These are phyloP conservation scores for Pseudomicrostroma phylloplanum DNA, from an alignment of 1,284 basidiomycete genomes.

Conservation along the genomic window DNA sequence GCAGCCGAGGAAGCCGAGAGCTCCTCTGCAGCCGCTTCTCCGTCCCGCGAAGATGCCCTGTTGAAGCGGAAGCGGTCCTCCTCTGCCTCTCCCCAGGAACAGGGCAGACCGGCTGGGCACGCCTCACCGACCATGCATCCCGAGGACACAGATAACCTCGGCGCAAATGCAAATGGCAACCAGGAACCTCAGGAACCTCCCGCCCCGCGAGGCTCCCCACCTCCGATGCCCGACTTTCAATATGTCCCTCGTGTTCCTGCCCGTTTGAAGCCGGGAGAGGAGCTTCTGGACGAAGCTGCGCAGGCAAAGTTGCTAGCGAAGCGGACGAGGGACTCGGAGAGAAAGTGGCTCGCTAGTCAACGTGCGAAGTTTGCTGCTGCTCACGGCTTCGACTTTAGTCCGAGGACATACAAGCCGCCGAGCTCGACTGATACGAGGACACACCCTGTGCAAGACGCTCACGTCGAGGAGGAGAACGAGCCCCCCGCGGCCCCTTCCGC, in stretches of 20 bases:
- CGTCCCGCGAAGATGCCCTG: not conserved
- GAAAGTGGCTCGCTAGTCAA: not conserved
- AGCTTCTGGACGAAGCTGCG: not conserved
- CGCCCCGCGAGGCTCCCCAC: not conserved
- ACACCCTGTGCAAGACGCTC: not conserved
- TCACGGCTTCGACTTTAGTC: not conserved
- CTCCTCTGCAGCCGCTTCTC: not conserved
- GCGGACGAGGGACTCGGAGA: not conserved
- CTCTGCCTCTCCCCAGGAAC: constrained; percentile 1
- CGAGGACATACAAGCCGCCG: not conserved
- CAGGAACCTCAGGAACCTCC: not conserved
- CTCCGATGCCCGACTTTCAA: too few relatives aligned
- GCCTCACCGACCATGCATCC: not conserved
- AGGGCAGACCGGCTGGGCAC: not conserved
- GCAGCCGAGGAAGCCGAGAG: not conserved
- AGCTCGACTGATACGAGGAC: not conserved
- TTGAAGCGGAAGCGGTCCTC: not conserved
- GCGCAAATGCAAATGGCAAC: not conserved
- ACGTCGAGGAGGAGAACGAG: not conserved
- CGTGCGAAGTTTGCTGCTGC: not conserved
- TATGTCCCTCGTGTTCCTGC: too few relatives aligned
- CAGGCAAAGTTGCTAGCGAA: not conserved
- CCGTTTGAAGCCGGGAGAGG: not conserved
- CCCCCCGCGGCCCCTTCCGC: not conserved
- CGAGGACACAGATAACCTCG: not conserved